Base-by-base conservation (phyloP, 805 yeast genomes). In the Clavispora phyllophila region DNA sequence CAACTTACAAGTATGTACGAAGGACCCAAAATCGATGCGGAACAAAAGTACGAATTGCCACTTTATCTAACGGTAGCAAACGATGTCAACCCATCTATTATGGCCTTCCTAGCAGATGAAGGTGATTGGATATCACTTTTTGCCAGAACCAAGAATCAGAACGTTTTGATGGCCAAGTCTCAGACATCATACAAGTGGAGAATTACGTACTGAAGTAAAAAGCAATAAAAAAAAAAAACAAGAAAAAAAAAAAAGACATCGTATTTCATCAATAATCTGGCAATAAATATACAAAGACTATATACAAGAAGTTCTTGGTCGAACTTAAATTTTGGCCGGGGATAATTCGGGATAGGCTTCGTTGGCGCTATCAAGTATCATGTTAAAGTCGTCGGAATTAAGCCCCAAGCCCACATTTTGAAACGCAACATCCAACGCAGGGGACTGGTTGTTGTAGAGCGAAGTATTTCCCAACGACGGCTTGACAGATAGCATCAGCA, bases 401-500 rank as follows among this genome's bases (percentile, higher is more conserved):
- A 17, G 33, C 7, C 40, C 34, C 5, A 28, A n/a, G 13, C 37
- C 32, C 28, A 33, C 15, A 9, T 46, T 29, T 29, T 15, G 33
- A 5, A 29, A 29, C 5, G 33, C 42, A 17, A 35, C 17, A 15
- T 39, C 49, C 22, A 42, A 23, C 3, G 32, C 9, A 3, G 46
- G 46, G 3, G 49, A 43, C 4, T 48, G 34, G 13, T 33, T 34
- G 20, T 35, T 39, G 36, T 32, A 44, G n/a, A 41, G 9, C n/a
- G 37, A 24, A 3, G 39, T 18, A 9, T 50, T 44, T n/a, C 28
- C 37, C 28, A 44, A 23, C 6, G 44, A 45, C 1, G 56, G 56
- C 29, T 52, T 50, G 33, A 40, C 36, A 20, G 42, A 34, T 1
- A 50, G 22, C 47, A 52, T 47, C 26, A 43, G 54, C 36, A 48